Conservation (phyloP, 192 early-diverging fungal genomes). For the Pilobolus umbonatus region DNA sequence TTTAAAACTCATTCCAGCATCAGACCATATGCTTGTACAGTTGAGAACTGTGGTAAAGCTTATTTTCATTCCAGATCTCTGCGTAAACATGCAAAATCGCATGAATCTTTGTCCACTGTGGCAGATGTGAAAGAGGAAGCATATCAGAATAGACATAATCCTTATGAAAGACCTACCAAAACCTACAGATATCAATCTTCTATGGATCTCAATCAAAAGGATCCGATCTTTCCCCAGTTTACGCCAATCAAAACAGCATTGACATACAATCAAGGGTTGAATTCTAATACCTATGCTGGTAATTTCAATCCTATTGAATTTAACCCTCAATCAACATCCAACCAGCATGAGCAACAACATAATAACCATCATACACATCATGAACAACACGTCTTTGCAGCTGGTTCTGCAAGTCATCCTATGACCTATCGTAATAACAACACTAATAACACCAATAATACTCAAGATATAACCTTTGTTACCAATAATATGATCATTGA, state of each 20-base stretch:
- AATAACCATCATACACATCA: no score
- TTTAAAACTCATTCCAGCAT: constrained; percentile 51
- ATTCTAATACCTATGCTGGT: no score
- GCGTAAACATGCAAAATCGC: constrained; percentile 51
- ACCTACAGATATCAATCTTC: neutral
- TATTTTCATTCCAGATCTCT: constrained; percentile 58
- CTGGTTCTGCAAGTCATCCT: constrained; percentile 10
- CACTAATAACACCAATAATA: no score
- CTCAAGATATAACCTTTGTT: no score
- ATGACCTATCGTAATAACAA: no score
- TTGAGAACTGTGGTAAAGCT: constrained; percentile 47
- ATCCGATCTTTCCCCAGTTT: neutral
- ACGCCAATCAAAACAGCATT: no score
- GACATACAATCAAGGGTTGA: no score
- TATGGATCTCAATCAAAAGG: neutral
- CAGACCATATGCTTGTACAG: constrained; percentile 45
- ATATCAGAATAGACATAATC: neutral
- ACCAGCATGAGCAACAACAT: neutral
- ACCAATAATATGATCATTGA: no score
- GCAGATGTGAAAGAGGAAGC: neutral
- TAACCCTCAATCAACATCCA: neutral
- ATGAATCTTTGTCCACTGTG: constrained; percentile 18
- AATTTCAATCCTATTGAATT: neutral
- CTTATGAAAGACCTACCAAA: neutral
- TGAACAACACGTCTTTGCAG: no score